Base-by-base conservation (phyloP, 306 rosid species). In the Inga leiocalycina region DNA sequence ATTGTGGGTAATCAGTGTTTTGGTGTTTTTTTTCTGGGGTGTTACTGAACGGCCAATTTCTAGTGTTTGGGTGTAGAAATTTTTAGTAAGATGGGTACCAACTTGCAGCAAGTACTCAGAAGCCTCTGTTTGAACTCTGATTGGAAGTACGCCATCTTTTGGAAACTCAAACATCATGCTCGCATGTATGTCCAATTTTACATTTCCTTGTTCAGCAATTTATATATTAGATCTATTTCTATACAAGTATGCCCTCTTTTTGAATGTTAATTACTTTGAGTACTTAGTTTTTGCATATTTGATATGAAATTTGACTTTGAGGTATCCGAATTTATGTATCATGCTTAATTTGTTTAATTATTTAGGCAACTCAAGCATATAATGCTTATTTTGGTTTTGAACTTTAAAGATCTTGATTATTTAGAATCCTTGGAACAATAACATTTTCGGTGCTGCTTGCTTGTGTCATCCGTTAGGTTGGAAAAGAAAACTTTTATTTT, bases 121-220 rank as follows among this genome's bases (percentile, higher is more conserved):
- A 94, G 89, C 89, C 90, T 96, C 82, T 96, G 99, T 81, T 89
- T 84, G 59, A 88, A 91, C 85, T 88, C 97, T 27, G 91, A 90
- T 67, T 96, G 99, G 99, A 96, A 91, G 81, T 96, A 92, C 54
- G 99, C 98, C 80, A 91, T 94, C 89, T 94, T 91, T 84, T 96
- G 99, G 99, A 94, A 92, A 85, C 97, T 94, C 91, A 88, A 91
- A 79, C 91, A 88, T 87, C 91, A 94, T 44, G 89, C 95, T 92
- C 87, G 92, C 81, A 87, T 91, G 99, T 96, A 87, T 75, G 97
- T 81, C 80, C 10, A 32, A 24, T 0, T 78, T 78, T 34, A 22
- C 22, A 20, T 35, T 57, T 71, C 43, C 43, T 68, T 70, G 22
- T 32, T 77, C 67, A 73, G 59, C 22, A 17, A 32, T 43, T 59